Base-by-base conservation (phyloP, 176 grass and related monocot genomes). In the Echinochloa phyllopogon region DNA sequence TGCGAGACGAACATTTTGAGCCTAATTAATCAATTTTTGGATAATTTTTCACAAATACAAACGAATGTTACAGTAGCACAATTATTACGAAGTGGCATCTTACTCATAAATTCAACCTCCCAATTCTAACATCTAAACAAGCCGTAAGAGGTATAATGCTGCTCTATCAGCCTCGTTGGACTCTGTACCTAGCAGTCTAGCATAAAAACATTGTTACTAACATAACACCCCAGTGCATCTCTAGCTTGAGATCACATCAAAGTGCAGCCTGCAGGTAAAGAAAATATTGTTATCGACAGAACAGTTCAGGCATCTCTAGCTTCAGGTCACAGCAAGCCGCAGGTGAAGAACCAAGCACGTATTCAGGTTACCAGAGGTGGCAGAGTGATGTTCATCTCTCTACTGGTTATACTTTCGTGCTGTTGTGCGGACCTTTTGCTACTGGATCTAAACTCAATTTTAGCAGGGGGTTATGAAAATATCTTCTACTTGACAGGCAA, bases 161-260 rank as follows among this genome's bases (percentile, higher is more conserved):
- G 67, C 87, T 68, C 50, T 98, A 13, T 91, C 91, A 36, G 29
- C 89, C 37, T 87, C 95, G 17, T 82, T 95, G 55, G 91, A 95
- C 49, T 92, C 96, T 38, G 83, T 98, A 37, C 91, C 93, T 76
- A 94, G 86, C 75, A 84, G 87, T 66, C 91, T 91, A 72, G 96
- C 96, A 69, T 58, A 93, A 98, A 78, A 91, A 81, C 29, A 84
- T 67, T 52, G 86, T 89, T 60, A 85, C 94, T 18, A 88, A 85
- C 69, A 88, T 73, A 79, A 91, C 95, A 44, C 63, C 93, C 62
- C 85, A 93, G 37, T 91, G 91, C 61, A 92, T 95, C 41, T 95
- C 96, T 45, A 98, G 89, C 86, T 98, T 98, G 59, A 94, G 88
- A 43, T 83, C 78, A 58, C 88, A 91, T 38, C 93, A 89, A 74